These are phyloP conservation scores for Cyberlindnera saturnus DNA, from an alignment of 805 yeast species.

Conservation along the genomic window DNA sequence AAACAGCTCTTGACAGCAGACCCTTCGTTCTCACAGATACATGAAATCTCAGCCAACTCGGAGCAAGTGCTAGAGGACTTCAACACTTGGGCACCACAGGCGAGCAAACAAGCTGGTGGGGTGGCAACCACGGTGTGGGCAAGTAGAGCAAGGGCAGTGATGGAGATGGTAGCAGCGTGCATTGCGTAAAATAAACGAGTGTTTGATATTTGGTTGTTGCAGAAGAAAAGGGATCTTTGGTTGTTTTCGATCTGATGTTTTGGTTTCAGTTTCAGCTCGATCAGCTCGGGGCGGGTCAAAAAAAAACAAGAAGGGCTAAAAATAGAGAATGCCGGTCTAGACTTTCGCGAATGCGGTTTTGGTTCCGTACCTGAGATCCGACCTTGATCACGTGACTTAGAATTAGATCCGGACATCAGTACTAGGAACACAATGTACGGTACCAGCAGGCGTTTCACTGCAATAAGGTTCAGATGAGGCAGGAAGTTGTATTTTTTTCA, in stretches of 20 bases:
- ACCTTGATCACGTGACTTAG: too few species aligned
- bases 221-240: background rate
- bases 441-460: too few species aligned
- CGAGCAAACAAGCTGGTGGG: conserved; percentile 89
- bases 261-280: background rate
- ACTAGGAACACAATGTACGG: too few species aligned
- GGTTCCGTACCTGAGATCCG: too few species aligned
- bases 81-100: conserved; percentile 74
- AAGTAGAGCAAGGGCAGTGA: conserved; percentile 16
- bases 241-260: background rate
- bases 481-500: too few species aligned
- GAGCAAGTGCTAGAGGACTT: conserved; percentile 47
- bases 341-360: too few species aligned
- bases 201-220: background rate
- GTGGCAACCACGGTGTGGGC: conserved; percentile 38
- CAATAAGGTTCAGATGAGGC: background rate
- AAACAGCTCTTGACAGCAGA: conserved; percentile 56
- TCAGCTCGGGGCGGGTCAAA: too few species aligned
- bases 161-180: conserved; percentile 3
- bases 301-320: too few species aligned
- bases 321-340: too few species aligned
- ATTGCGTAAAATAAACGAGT: conserved; percentile 2
- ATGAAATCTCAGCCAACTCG: conserved; percentile 55
- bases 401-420: too few species aligned
- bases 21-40: conserved; percentile 60